Percentiles rank a stretch among this genome's conserved stretches.
These are phyloP conservation scores for Raffaelea albimanens DNA, from an alignment of 2,329 filamentous ascomycete genomes.

Conservation along the genomic window DNA sequence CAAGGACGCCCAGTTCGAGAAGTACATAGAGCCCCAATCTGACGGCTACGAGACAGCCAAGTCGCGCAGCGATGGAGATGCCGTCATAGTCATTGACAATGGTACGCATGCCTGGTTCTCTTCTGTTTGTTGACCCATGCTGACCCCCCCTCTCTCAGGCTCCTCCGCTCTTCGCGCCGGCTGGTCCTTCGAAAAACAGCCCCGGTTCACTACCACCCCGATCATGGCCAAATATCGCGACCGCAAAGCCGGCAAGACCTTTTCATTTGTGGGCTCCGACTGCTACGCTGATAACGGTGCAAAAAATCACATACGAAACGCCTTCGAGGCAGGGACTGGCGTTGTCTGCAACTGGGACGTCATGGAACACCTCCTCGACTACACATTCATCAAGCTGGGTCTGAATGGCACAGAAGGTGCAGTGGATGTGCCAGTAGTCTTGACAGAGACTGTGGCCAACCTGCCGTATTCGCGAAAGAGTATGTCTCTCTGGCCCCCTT, in stretches of 20 bases:
- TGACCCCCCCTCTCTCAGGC: conserved; percentile 39
- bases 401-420: conserved; percentile 65
- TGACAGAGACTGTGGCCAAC: conserved; percentile 94
- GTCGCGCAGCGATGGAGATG: conserved; percentile 41
- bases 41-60: conserved; percentile 66
- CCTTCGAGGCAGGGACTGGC: conserved; percentile 83
- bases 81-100: conserved; percentile 96
- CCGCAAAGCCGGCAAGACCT: conserved; percentile 83
- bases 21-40: conserved; percentile 40
- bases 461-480: conserved; percentile 80
- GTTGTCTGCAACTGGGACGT: conserved; percentile 97
- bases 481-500: conserved; percentile 30
- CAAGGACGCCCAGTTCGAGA: conserved; percentile 53
- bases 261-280: conserved; percentile 85
- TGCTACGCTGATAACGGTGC: conserved; percentile 93
- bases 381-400: conserved; percentile 88
- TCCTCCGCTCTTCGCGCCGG: conserved; percentile 84
- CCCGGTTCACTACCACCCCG: conserved; percentile 71
- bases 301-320: conserved; percentile 77
- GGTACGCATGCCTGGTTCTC: conserved; percentile 52
- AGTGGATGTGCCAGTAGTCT: conserved; percentile 79
- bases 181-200: conserved; percentile 86
- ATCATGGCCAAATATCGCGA: conserved; percentile 94
- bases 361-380: conserved; percentile 90
- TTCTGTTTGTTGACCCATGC: no score